A percentile compares a stretch with the other conserved stretches of the same genome.
Evolutionary conservation across 192 early-diverging fungal species (phyloP).

Genomic region (Diversispora epigaea): DNA sequence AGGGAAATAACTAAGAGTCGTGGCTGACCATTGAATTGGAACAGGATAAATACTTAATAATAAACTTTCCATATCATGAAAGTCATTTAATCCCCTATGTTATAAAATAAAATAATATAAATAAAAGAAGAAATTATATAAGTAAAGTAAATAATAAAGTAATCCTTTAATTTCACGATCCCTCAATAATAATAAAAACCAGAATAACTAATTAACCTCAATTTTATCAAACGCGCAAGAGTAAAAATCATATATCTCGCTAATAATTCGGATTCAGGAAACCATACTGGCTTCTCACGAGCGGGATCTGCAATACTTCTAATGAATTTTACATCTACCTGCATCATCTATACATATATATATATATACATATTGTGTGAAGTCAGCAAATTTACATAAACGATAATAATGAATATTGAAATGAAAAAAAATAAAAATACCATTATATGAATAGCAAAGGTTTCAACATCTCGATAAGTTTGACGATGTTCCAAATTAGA

Average conservation of each 20-base stretch:
- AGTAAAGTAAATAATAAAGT: background rate
- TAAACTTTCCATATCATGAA: conserved; percentile 51
- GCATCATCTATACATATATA: conserved; percentile 37
- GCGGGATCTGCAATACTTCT: conserved; percentile 53
- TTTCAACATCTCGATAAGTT: conserved; percentile 66
- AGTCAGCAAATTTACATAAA: no score
- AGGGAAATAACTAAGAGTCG: conserved; percentile 55
- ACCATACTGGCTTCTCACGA: conserved; percentile 57
- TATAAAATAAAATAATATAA: background rate
- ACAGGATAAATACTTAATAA: conserved; percentile 51
- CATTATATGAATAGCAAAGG: conserved; percentile 59
- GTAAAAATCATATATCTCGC: conserved; percentile 54
- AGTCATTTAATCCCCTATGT: conserved; percentile 50
- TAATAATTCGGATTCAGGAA: conserved; percentile 61
- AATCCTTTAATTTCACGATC: no score
- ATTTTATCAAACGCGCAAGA: conserved; percentile 55
- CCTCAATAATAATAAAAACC: no score
- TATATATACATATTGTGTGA: no score
- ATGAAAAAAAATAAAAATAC: conserved; percentile 47
- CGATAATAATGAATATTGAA: no score
- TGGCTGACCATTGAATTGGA: conserved; percentile 54
- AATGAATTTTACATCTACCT: conserved; percentile 51
- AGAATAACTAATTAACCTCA: no score
- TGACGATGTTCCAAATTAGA: conserved; percentile 66
- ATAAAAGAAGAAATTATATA: background rate